Conservation (phyloP, 108 stramenopile species). For the Conticribra weissflogii region DNA sequence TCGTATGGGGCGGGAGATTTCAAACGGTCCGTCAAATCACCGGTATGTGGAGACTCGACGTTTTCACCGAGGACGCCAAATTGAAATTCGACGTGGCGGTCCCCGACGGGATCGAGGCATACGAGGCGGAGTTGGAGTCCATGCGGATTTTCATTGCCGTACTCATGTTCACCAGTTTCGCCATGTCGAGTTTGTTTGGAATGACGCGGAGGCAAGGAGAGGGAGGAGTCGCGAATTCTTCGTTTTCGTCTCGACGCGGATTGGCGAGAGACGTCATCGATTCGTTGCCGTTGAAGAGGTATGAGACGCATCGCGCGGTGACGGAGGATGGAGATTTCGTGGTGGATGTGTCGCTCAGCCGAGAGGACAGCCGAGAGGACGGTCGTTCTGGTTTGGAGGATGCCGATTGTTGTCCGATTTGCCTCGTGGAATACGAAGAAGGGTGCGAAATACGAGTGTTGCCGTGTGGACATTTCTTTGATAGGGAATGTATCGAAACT, state of each 20-base stretch:
- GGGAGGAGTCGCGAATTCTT: slow-evolving; percentile 14
- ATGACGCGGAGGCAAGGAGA: slow-evolving; percentile 26
- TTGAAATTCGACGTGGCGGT: slow-evolving; percentile 20
- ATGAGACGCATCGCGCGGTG: slow-evolving; percentile 16
- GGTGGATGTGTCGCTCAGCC: slow-evolving; percentile 13
- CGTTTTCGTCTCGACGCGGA: slow-evolving; percentile 22
- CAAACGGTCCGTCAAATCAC: slow-evolving; percentile 37
- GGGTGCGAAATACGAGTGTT: slow-evolving; percentile 57
- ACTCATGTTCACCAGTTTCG: slow-evolving; percentile 50
- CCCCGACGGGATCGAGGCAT: slow-evolving; percentile 42
- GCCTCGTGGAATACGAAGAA: slow-evolving; percentile 63
- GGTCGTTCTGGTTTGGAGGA: slow-evolving; percentile 19
- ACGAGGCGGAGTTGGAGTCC: slow-evolving; percentile 41
- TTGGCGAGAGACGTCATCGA: slow-evolving; percentile 42
- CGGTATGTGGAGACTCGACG: slow-evolving; percentile 47
- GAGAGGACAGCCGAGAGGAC: not conserved
- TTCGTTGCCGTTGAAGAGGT: slow-evolving; percentile 44
- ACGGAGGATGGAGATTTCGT: slow-evolving; percentile 9
- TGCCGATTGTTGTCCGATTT: slow-evolving; percentile 59
- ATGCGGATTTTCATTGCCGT: slow-evolving; percentile 41
- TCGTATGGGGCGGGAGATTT: slow-evolving; percentile 47
- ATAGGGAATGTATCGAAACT: slow-evolving; percentile 53
- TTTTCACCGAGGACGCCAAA: slow-evolving; percentile 35
- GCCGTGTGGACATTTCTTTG: slow-evolving; percentile 62
- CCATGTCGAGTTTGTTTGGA: slow-evolving; percentile 40